Evolutionary conservation across 2,329 filamentous ascomycete genomes (phyloP), one percentile per base, ranked within the genome.

Genomic region (Fonsecaea pedrosoi): DNA sequence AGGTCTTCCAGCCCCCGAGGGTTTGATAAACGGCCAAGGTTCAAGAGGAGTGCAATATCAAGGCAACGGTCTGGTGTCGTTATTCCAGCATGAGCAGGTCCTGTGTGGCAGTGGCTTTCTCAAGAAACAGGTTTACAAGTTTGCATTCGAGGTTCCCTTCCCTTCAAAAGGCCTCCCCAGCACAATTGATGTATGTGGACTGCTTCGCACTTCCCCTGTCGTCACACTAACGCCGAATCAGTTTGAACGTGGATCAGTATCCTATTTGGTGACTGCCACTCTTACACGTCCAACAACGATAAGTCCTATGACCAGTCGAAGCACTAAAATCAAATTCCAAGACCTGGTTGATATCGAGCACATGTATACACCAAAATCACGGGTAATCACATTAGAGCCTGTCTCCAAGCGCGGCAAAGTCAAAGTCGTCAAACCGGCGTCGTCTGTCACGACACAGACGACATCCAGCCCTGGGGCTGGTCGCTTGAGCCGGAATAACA

Each of bases 231-330:
- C 13, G 62, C 54, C 32, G 60, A 32, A 65, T 35, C 78, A 98
- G 93, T 99, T 99, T 78, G 95, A 98, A 80, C 89, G 94, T 75
- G 95, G 95, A 40, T 94, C 92, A 1, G 92, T 99, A 73, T 90
- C 91, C 21, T 99, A 98, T 80, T 88, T 94, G 81, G 86, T 98
- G 73, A 94, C 92, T 5, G 90, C 94, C 37, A 97, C 93, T 8
- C 79, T 98, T 65, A 98, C 94, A 21, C 88, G 93, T 64, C 94
- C 95, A 21, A 95, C 91, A 0, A 89, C 93, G 5, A 96, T 97
- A 69, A 86, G 90, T 13, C 90, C 94, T 1, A 93, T 90, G 2
- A 85, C 89, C 9, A 90, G 87, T 40, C 95, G 91, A 79, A 92
- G 96, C 72, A 86, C 89, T 68, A 94, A 93, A 74, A 85, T 99